These are phyloP conservation scores for Pelargonium nanum DNA, from an alignment of 345 rosid species.

Conservation along the genomic window DNA sequence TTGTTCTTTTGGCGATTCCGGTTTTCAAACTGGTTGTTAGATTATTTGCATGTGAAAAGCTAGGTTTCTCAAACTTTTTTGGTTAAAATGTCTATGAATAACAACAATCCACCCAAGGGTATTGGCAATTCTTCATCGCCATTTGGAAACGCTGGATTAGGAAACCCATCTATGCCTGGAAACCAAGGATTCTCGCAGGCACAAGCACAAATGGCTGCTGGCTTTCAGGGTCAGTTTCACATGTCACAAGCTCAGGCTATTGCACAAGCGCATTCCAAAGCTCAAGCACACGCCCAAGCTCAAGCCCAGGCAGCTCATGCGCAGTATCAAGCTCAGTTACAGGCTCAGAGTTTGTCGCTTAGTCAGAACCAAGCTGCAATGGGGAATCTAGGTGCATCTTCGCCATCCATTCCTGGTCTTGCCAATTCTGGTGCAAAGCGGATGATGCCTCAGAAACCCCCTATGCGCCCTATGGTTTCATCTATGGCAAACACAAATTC, in stretches of 20 bases:
- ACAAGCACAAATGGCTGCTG: conserved; percentile 20
- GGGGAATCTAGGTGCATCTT: conserved; percentile 56
- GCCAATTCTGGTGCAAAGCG: conserved; percentile 49
- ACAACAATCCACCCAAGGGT: conserved; percentile 48
- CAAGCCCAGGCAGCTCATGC: conserved; percentile 31
- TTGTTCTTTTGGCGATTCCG: conserved; percentile 1
- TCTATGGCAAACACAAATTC: conserved; percentile 48
- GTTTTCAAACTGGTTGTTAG: conserved; percentile 1
- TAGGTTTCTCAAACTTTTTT: neutral
- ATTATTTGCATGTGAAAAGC: neutral
- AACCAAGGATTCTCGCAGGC: conserved; percentile 52
- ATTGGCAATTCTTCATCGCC: conserved; percentile 60
- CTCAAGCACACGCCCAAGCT: conserved; percentile 29
- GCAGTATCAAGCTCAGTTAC: conserved; percentile 51
- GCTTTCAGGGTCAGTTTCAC: conserved; percentile 15
- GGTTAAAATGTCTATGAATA: conserved; percentile 43
- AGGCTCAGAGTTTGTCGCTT: conserved; percentile 74
- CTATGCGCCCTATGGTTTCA: conserved; percentile 65
- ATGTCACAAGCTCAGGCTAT: conserved; percentile 27
- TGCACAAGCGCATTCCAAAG: conserved; percentile 25
- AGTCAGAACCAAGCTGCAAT: conserved; percentile 46
- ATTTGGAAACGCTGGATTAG: conserved; percentile 68
- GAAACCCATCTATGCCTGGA: conserved; percentile 36
- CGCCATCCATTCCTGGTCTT: conserved; percentile 55
- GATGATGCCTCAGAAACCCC: conserved; percentile 56